Evolutionary conservation across 768 basidiomycete species (phyloP).

Genomic region (Sporobolomyces roseus): DNA sequence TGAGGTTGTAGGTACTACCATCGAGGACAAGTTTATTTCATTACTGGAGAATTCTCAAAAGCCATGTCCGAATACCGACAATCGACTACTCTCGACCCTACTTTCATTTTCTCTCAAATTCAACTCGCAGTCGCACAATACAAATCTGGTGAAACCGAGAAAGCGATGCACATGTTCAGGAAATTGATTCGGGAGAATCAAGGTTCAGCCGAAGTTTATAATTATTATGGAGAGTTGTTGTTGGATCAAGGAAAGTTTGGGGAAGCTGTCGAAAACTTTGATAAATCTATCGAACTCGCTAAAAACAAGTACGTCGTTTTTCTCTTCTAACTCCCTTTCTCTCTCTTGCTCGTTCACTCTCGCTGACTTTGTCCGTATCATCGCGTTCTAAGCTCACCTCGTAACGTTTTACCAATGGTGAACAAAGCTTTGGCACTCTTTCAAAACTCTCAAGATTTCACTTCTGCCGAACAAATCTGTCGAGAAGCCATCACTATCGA

Average conservation of each 20-base stretch:
- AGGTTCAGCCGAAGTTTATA: conserved; percentile 42
- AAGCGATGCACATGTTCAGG: conserved; percentile 87
- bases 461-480: conserved; percentile 75
- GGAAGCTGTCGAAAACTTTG: conserved; percentile 83
- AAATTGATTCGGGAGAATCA: conserved; percentile 76
- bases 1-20: conserved; percentile 67
- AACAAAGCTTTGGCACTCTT: conserved; percentile 96
- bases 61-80: conserved; percentile 88
- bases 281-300: conserved; percentile 83
- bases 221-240: conserved; percentile 78
- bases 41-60: conserved; percentile 79
- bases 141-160: conserved; percentile 71
- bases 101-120: conserved; percentile 94
- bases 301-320: conserved; percentile 59
- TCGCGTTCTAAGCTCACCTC: conserved; percentile 42
- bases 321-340: not conserved
- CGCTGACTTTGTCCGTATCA: not conserved
- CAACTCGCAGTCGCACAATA: conserved; percentile 96
- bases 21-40: conserved; percentile 95
- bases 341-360: not conserved
- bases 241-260: conserved; percentile 83
- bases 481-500: conserved; percentile 82
- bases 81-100: conserved; percentile 76
- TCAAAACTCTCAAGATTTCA: conserved; percentile 91
- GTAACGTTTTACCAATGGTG: conserved; percentile 85